Conservation (phyloP, 345 rosid genomes). For the Salix brachista region DNA sequence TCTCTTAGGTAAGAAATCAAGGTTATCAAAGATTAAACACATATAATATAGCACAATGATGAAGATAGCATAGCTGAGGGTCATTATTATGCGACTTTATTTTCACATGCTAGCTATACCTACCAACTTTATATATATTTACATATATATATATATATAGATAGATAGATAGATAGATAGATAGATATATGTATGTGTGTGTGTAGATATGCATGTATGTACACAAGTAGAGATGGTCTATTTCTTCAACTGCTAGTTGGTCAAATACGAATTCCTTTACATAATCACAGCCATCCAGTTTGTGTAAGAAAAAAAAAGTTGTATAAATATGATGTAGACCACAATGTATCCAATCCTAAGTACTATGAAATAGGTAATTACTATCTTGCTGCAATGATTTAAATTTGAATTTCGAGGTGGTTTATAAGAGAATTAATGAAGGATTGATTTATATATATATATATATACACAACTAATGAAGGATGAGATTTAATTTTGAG, state of each 20-base stretch:
- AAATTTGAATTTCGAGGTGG: neutral
- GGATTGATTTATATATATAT: neutral
- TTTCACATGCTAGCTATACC: conserved; percentile 28
- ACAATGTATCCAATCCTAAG: neutral
- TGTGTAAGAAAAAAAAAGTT: neutral
- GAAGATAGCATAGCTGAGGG: conserved; percentile 50
- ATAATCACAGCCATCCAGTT: conserved; percentile 35
- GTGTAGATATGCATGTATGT: too few relatives aligned
- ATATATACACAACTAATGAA: neutral
- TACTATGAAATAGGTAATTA: too few relatives aligned
- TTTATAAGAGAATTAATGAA: neutral
- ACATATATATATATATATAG: too few relatives aligned
- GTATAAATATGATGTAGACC: conserved; percentile 14
- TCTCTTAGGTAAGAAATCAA: conserved; percentile 60
- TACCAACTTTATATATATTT: neutral
- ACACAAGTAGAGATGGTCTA: conserved; percentile 29
- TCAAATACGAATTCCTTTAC: conserved; percentile 30
- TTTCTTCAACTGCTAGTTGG: conserved; percentile 51
- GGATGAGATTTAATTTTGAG: neutral
- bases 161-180: too few relatives aligned
- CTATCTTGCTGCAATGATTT: neutral
- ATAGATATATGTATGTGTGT: too few relatives aligned
- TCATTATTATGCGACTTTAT: conserved; percentile 13
- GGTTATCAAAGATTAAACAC: conserved; percentile 35
- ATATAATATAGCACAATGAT: conserved; percentile 34